These are phyloP conservation scores for Raphanus raphanistrum DNA, from an alignment of 345 rosid species.

Conservation along the genomic window DNA sequence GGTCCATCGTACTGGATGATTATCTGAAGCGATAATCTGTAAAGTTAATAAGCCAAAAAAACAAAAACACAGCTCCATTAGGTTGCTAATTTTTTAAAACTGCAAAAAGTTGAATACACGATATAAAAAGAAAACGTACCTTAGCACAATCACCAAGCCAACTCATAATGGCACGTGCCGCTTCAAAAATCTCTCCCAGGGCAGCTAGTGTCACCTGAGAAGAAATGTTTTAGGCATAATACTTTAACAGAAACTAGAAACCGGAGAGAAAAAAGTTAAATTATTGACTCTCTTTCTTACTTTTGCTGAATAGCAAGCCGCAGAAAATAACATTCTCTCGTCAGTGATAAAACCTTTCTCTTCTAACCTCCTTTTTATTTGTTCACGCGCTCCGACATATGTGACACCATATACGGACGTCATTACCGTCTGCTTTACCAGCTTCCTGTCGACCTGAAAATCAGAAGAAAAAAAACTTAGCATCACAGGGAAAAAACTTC, in stretches of 20 bases:
- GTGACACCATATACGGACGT: conserved; percentile 99
- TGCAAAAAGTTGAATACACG: background rate
- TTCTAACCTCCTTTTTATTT: conserved; percentile 84
- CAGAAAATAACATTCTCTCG: conserved; percentile 69
- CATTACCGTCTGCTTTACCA: conserved; percentile 98
- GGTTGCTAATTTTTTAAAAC: background rate
- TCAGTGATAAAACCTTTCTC: conserved; percentile 85
- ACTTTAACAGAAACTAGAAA: background rate
- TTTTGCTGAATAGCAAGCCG: conserved; percentile 91
- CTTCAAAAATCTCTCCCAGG: conserved; percentile 87
- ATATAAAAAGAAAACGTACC: conserved; percentile 43
- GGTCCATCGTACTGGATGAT: conserved; percentile 85
- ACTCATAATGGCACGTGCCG: conserved; percentile 89
- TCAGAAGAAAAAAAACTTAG: conserved; percentile 34
- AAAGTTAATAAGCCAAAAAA: background rate
- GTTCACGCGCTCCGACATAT: conserved; percentile 95
- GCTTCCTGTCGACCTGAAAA: conserved; percentile 91
- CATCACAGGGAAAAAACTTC: background rate
- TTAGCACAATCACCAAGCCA: conserved; percentile 98
- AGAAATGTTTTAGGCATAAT: background rate
- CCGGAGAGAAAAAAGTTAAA: background rate
- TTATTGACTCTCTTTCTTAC: conserved; percentile 56
- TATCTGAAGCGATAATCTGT: conserved; percentile 81
- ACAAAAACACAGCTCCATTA: background rate
- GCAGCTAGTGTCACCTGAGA: conserved; percentile 83